These are phyloP conservation scores for Bruguiera hainesii DNA, from an alignment of 441 rosid species.

Conservation along the genomic window DNA sequence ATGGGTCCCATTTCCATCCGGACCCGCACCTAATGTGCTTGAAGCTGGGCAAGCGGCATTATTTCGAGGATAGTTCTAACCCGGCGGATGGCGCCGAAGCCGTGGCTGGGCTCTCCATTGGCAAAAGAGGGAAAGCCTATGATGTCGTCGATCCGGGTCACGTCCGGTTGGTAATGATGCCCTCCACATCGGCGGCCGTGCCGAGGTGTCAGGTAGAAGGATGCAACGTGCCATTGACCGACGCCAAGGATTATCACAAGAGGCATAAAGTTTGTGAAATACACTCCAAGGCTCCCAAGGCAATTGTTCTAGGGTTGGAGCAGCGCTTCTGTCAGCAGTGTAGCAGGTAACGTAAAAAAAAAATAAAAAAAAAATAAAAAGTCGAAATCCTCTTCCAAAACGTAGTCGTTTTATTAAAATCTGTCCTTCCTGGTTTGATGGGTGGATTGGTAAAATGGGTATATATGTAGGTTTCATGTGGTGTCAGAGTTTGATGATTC, in stretches of 20 bases:
- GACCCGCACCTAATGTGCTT: slow-evolving; percentile 52
- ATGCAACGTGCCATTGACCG: slow-evolving; percentile 49
- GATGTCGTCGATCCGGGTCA: slow-evolving; percentile 4
- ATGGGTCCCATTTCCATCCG: slow-evolving; percentile 31
- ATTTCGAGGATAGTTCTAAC: slow-evolving; percentile 36
- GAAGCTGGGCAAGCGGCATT: slow-evolving; percentile 53
- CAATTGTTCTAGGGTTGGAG: slow-evolving; percentile 54
- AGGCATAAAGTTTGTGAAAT: slow-evolving; percentile 75
- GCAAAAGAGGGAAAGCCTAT: slow-evolving; percentile 36
- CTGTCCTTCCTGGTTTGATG: neutral
- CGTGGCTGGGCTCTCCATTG: slow-evolving; percentile 20
- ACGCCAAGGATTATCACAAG: slow-evolving; percentile 73
- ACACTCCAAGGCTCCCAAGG: slow-evolving; percentile 76
- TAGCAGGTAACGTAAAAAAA: slow-evolving; percentile 50
- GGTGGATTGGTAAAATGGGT: neutral
- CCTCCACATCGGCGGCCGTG: slow-evolving; percentile 26
- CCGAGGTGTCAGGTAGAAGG: slow-evolving; percentile 81
- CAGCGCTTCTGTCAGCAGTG: slow-evolving; percentile 94
- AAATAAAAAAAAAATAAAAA: too few relatives aligned
- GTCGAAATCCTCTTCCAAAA: too few relatives aligned
- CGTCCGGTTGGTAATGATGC: slow-evolving; percentile 18
- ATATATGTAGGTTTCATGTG: slow-evolving; percentile 42
- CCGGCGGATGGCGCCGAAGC: slow-evolving; percentile 9
- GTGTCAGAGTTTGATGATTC: slow-evolving; percentile 62
- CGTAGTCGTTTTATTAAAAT: too few relatives aligned